phyloP scores from a whole-genome alignment of 306 rosid species.

The Dryas drummondii region DNA sequence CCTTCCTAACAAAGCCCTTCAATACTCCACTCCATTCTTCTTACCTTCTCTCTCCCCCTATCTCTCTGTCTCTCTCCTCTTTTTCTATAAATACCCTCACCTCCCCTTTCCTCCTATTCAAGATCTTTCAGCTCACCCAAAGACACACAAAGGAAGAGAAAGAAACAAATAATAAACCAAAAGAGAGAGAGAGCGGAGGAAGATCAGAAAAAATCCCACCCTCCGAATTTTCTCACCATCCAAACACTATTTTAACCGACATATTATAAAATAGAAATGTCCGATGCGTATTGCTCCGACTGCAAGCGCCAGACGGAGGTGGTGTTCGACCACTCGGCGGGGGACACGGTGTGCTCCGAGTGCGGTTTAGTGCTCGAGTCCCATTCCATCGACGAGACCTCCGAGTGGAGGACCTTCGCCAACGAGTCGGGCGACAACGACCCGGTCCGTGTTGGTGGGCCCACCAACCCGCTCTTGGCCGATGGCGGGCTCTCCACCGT shows the following conservation, averaged over 20 bases:
- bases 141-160: background rate
- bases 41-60: background rate
- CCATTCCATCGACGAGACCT: constrained; percentile 90
- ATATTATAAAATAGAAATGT: constrained; percentile 37
- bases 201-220: background rate
- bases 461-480: constrained; percentile 73
- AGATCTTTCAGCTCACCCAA: background rate
- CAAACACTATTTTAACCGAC: background rate
- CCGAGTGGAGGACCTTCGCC: constrained; percentile 93
- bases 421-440: constrained; percentile 96
- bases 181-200: background rate
- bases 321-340: constrained; percentile 90
- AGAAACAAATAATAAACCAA: background rate
- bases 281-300: constrained; percentile 83
- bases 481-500: constrained; percentile 93
- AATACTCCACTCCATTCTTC: background rate
- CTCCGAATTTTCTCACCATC: background rate
- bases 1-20: constrained; percentile 30
- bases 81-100: constrained; percentile 24
- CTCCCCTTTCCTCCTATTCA: fast-evolving
- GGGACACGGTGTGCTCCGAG: constrained; percentile 90
- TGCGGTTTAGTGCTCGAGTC: constrained; percentile 91
- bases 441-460: constrained; percentile 96
- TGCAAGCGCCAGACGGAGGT: constrained; percentile 95
- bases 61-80: background rate